Evolutionary conservation across 2,329 filamentous ascomycete genomes (phyloP).

Genomic region (Botrytis medusae): DNA sequence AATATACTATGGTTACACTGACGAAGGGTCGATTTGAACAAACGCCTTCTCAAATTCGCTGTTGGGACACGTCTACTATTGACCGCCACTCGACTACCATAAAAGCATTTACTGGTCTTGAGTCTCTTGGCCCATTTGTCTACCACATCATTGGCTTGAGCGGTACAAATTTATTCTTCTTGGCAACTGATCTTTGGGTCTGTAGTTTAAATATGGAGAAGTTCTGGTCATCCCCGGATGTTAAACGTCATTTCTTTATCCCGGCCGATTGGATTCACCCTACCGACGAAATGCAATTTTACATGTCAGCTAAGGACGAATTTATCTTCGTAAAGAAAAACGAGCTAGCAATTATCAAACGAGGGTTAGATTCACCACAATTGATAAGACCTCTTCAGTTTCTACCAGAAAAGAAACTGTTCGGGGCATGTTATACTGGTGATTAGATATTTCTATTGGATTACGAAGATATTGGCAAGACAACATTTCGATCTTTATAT

Average conservation of each 20-base stretch:
- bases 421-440: neutral
- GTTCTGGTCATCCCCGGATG: neutral
- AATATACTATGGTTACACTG: neutral
- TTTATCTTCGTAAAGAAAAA: neutral
- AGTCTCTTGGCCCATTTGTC: neutral
- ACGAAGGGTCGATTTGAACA: neutral
- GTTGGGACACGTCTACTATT: neutral
- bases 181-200: neutral
- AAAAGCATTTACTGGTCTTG: neutral
- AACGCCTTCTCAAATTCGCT: neutral
- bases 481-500: neutral
- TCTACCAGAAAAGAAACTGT: neutral
- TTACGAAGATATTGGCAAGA: too few relatives aligned
- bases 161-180: neutral
- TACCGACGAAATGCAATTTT: neutral
- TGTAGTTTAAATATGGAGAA: neutral
- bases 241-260: neutral
- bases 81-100: neutral
- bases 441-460: too few relatives aligned
- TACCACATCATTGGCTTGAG: neutral
- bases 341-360: neutral
- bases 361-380: neutral
- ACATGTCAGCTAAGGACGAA: neutral
- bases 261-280: neutral
- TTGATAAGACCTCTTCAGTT: neutral